Conservation (phyloP, 2,329 filamentous ascomycete genomes). For the Trichophyton rubrum region DNA sequence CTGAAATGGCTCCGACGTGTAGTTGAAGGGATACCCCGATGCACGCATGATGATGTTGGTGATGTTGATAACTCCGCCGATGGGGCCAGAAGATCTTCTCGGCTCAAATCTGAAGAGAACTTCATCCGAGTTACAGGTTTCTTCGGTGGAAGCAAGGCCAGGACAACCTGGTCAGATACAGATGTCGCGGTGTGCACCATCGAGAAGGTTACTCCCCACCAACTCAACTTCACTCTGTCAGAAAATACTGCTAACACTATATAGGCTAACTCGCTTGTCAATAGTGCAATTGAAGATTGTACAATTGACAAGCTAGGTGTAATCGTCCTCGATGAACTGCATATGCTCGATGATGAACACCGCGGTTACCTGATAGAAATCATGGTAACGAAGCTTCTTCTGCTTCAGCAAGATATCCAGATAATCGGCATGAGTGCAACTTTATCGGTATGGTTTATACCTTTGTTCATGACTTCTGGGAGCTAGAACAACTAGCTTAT, state of each 20-base stretch:
- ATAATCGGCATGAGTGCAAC: conserved; percentile 73
- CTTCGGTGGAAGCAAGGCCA: conserved; percentile 59
- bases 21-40: conserved; percentile 46
- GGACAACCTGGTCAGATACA: conserved; percentile 57
- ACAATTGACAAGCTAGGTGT: conserved; percentile 50
- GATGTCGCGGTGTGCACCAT: conserved; percentile 70
- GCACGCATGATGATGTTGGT: conserved; percentile 16
- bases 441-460: conserved; percentile 43
- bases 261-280: conserved; percentile 62
- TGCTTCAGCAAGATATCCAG: conserved; percentile 54
- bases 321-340: conserved; percentile 65
- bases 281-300: conserved; percentile 59
- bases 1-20: conserved; percentile 58
- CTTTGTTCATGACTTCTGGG: background rate
- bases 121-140: conserved; percentile 56
- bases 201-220: conserved; percentile 48
- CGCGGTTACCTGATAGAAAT: conserved; percentile 65
- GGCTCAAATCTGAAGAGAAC: conserved; percentile 44
- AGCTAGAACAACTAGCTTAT: background rate
- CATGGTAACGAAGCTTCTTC: conserved; percentile 60
- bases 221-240: conserved; percentile 6
- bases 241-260: background rate
- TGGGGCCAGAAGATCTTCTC: conserved; percentile 23
- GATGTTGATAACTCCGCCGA: conserved; percentile 18
- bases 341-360: conserved; percentile 67